These are phyloP conservation scores for Lepiota venenata DNA, from an alignment of 768 basidiomycete species.

Conservation along the genomic window DNA sequence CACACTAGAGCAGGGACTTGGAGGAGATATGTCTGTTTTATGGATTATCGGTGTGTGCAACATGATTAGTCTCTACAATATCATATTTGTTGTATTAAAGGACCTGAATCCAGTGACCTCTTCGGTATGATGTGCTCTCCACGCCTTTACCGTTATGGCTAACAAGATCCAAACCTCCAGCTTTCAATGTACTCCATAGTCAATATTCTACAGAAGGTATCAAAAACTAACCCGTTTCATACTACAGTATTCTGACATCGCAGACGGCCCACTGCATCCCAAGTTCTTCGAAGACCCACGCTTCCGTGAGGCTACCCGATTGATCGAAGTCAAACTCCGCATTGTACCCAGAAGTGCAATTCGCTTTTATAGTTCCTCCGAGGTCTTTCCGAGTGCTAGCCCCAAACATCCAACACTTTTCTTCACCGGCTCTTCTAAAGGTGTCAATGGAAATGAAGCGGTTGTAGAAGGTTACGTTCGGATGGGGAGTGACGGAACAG, in stretches of 20 bases:
- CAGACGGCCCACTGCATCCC: slow-evolving; percentile 33
- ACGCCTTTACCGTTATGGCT: background rate
- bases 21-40: slow-evolving; percentile 71
- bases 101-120: slow-evolving; percentile 30
- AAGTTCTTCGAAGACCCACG: slow-evolving; percentile 50
- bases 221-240: slow-evolving; percentile 6
- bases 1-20: slow-evolving; percentile 45
- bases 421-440: slow-evolving; percentile 44
- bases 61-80: background rate
- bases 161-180: slow-evolving; percentile 15
- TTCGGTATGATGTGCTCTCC: slow-evolving; percentile 30
- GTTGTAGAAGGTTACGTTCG: slow-evolving; percentile 46
- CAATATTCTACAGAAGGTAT: slow-evolving; percentile 9
- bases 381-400: slow-evolving; percentile 14
- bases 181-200: slow-evolving; percentile 43
- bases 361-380: slow-evolving; percentile 23
- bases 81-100: background rate
- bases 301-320: slow-evolving; percentile 63
- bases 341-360: slow-evolving; percentile 34
- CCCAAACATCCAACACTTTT: slow-evolving; percentile 39
- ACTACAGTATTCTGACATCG: slow-evolving; percentile 30
- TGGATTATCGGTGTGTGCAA: slow-evolving; percentile 63
- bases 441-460: slow-evolving; percentile 40
- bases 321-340: slow-evolving; percentile 54
- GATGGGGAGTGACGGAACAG: slow-evolving; percentile 41